These are phyloP conservation scores for Phytopythium oedochilum DNA, from an alignment of 352 stramenopile genomes.

Conservation along the genomic window DNA sequence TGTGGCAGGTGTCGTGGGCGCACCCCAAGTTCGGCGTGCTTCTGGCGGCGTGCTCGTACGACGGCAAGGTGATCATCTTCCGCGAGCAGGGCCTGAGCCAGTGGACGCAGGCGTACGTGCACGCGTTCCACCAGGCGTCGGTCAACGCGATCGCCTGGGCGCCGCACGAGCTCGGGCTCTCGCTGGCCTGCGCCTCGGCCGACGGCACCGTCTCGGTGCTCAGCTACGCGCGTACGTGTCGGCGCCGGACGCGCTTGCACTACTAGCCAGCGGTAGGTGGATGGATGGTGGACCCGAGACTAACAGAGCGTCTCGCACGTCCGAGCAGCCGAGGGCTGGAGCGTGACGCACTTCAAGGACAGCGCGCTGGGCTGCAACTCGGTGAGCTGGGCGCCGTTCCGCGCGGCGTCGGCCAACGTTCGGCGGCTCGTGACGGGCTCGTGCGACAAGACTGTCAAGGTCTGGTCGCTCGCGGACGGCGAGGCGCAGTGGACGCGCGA, in stretches of 20 bases:
- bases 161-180: constrained; percentile 95
- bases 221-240: constrained; percentile 61
- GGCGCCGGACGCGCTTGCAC: no score
- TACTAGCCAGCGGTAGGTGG: no score
- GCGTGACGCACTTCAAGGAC: constrained; percentile 92
- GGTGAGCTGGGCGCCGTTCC: constrained; percentile 94
- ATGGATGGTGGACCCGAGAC: no score
- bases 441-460: constrained; percentile 97
- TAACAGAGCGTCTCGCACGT: no score
- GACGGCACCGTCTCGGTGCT: constrained; percentile 94
- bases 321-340: constrained; percentile 89
- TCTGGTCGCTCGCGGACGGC: constrained; percentile 88
- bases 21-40: constrained; percentile 97
- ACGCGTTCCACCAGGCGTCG: constrained; percentile 83
- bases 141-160: constrained; percentile 97
- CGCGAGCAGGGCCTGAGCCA: constrained; percentile 91
- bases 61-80: constrained; percentile 97
- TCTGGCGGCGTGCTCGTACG: constrained; percentile 97
- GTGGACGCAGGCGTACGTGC: constrained; percentile 92
- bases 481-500: constrained; percentile 79
- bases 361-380: constrained; percentile 95
- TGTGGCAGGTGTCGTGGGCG: constrained; percentile 98
- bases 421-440: constrained; percentile 93
- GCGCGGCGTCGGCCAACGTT: constrained; percentile 56
- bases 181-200: constrained; percentile 91